Base-by-base conservation (phyloP, 192 early-diverging fungal species). In the Entophlyctis helioformis region DNA sequence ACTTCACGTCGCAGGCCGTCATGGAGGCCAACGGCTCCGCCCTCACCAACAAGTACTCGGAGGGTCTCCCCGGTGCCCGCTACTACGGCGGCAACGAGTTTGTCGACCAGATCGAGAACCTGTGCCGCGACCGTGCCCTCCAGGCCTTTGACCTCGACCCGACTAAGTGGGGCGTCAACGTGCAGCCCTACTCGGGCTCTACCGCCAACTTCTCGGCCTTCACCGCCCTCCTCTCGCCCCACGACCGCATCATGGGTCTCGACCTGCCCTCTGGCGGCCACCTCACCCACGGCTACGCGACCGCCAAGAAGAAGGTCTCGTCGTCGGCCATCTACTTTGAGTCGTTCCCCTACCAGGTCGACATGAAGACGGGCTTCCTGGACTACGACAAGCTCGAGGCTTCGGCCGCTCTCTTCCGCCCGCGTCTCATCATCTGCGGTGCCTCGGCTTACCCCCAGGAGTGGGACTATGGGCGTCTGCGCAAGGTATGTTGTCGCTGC, bases 251-350 rank as follows among this genome's bases (percentile, higher is more conserved):
- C 62, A 99, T 99, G 96, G 96, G 96, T 53, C 79, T 99, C 47
- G 93, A 97, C 46, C 80, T 99, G 51, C 91, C 96, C n/a, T 97
- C 91, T 21, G 96, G 95, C 62, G 92, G 92, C n/a, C 95, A 96
- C 54, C 76, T 99, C 80, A 97, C 96, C 43, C 96, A 99, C 72
- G 96, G 96, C 27, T 95, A 96, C 67, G 91, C 93, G 61, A 99
- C 96, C 18, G 83, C 87, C 75, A 99, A 99, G 82, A 99, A 96
- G 82, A 99, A 97, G 88, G 87, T 99, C 57, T 96, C 94, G 25
- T 83, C 92, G 37, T 94, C 92, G 55, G 95, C 96, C 29, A 96
- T 99, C 75, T 97, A 95, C 84, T 99, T 97, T 71, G 87, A 93
- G 70, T 95, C 91, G 28, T 82, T 99, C 78, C 92, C 94, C 42